phyloP scores from a whole-genome alignment of 2,329 filamentous ascomycete genomes.

The Gnomoniopsis sp. region DNA sequence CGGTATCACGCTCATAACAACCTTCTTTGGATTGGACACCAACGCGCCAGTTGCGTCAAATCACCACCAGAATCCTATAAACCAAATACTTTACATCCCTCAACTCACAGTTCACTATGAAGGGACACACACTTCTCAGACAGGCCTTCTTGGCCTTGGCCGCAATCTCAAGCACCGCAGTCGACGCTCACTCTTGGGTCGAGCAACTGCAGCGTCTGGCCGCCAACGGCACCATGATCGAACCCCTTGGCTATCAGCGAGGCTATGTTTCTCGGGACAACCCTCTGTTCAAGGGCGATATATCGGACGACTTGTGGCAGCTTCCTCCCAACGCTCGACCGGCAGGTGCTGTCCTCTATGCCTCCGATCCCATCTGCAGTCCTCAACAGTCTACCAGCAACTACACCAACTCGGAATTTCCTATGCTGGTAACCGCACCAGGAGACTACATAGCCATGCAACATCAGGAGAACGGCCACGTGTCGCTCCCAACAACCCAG shows the following conservation, averaged over 20 bases:
- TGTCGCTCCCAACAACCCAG: conserved; percentile 56
- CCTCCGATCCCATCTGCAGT: conserved; percentile 60
- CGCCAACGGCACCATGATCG: conserved; percentile 69
- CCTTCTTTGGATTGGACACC: not conserved
- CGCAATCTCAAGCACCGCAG: conserved; percentile 30
- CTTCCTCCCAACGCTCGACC: conserved; percentile 52
- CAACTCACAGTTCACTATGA: conserved; percentile 5
- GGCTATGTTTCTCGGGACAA: conserved; percentile 59
- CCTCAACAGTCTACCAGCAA: conserved; percentile 57
- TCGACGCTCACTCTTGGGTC: conserved; percentile 73
- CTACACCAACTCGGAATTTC: conserved; percentile 52
- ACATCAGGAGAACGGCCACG: conserved; percentile 76
- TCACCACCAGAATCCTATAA: not conserved
- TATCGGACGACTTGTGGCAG: conserved; percentile 54
- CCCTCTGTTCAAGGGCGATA: conserved; percentile 51
- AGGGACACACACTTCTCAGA: conserved; percentile 3
- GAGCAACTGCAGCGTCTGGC: conserved; percentile 72
- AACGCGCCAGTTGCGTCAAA: conserved; percentile 9
- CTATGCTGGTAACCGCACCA: conserved; percentile 56
- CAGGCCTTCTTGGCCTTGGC: conserved; percentile 20
- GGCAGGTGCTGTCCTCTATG: conserved; percentile 43
- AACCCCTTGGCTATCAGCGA: conserved; percentile 70
- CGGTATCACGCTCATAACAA: not conserved
- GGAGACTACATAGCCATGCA: conserved; percentile 65
- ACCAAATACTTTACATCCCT: not conserved